Base-by-base conservation (phyloP, 169 alveolate species). In the Eimeria praecox region DNA sequence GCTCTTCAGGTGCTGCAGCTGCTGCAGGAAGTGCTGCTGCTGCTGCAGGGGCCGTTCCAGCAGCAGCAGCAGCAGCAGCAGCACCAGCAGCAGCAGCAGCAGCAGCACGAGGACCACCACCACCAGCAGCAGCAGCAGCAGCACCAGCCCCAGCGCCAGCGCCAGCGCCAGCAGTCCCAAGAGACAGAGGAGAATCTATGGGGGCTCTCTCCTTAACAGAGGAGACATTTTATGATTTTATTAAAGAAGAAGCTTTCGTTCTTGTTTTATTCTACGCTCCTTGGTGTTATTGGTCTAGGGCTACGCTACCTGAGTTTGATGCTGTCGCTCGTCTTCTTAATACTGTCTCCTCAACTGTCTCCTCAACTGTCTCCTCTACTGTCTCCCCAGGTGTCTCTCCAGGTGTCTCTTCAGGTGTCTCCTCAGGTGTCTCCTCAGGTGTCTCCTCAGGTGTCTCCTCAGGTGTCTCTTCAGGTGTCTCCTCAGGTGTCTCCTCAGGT, bases 281-380 rank as follows among this genome's bases (percentile, higher is more conserved):
- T 22, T 93, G 96, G 96, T 93, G 96, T 30, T 80, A 40, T 54
- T 93, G 96, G 96, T 93, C 96, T 4, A 24, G 90, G 49, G 62
- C 59, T 35, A 44, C 89, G 12, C 89, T 69, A 14, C 96, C 93
- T 24, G 96, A 93, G 89, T 93, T 93, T 52, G 96, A 93, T 30
- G 87, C 93, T 66, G 98, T 97, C 30, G 97, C 98, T 35, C 66
- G 92, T n/a, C 73, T 92, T 35, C 16, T 92, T 71, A 59, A 59
- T 12, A 49, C 62, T 38, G 92, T 49, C 56, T 33, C 88, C 56
- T 56, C 94, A 6, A 3, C 80, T 38, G 27, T 49, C 73, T 42
- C 87, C 86, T 3, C 46, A 2, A 9, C 46, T 10, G 80, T 27
- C 46, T 27, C 46, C 46, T 27, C 52, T 52, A 46, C 83, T 38